These are phyloP conservation scores for Fraxinus ornus DNA, from an alignment of 305 asterid genomes.

Conservation along the genomic window DNA sequence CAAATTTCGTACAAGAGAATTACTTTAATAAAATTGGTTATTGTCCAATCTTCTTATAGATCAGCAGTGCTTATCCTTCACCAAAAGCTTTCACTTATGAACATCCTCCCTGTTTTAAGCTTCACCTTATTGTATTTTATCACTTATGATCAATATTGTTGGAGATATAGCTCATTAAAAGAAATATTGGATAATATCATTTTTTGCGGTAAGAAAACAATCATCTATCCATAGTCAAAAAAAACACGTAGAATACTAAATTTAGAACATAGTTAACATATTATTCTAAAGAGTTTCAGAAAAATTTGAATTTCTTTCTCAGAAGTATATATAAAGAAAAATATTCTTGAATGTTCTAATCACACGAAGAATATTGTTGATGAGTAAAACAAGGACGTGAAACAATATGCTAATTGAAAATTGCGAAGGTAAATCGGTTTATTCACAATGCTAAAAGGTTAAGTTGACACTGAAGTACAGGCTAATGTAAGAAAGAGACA, in stretches of 20 bases:
- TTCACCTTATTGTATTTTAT: conserved; percentile 37
- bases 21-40: conserved; percentile 73
- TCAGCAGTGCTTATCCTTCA: conserved; percentile 78
- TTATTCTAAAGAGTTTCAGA: background rate
- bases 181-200: conserved; percentile 73
- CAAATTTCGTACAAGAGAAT: conserved; percentile 61
- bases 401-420: too few species aligned
- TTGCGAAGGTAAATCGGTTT: too few species aligned
- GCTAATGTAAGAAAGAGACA: too few species aligned
- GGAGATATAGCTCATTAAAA: conserved; percentile 71
- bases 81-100: conserved; percentile 68
- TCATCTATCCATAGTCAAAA: conserved; percentile 46
- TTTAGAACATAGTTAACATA: background rate
- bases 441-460: too few species aligned
- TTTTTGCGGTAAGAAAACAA: conserved; percentile 44
- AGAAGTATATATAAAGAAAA: background rate
- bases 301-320: background rate
- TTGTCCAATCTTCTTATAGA: conserved; percentile 55
- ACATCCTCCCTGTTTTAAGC: conserved; percentile 61
- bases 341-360: background rate
- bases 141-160: conserved; percentile 44
- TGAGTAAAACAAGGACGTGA: too few species aligned
- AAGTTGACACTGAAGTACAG: too few species aligned
- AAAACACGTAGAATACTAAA: background rate
- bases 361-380: too few species aligned